phyloP scores from a whole-genome alignment of 2,329 filamentous ascomycete genomes.

The Fusarium sp. region DNA sequence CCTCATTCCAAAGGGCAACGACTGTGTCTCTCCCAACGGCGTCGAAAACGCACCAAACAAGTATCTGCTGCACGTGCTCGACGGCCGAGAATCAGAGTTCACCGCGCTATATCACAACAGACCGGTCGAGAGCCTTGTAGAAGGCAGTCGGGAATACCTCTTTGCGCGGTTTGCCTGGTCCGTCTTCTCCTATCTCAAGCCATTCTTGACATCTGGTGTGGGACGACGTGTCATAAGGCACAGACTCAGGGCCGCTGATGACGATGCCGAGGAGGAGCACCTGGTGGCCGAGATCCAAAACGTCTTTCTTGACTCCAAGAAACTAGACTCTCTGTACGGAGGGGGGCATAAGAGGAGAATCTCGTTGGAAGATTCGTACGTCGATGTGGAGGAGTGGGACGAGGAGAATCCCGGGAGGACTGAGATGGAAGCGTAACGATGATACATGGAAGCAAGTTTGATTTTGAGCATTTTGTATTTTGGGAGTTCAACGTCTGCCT shows the following conservation, averaged over 20 bases:
- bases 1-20: conserved; percentile 13
- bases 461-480: background rate
- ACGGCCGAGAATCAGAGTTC: conserved; percentile 28
- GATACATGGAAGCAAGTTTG: background rate
- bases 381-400: conserved; percentile 36
- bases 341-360: conserved; percentile 8
- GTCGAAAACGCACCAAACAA: background rate
- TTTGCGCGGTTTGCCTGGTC: conserved; percentile 31
- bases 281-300: conserved; percentile 26
- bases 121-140: conserved; percentile 3
- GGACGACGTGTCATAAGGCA: conserved; percentile 20
- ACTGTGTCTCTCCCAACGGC: background rate
- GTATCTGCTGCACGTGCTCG: conserved; percentile 23
- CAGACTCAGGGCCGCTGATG: conserved; percentile 7
- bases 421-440: conserved; percentile 31
- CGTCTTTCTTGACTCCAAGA: conserved; percentile 25
- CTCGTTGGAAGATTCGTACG: conserved; percentile 23
- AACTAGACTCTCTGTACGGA: conserved; percentile 21
- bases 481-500: background rate
- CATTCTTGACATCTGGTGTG: conserved; percentile 28
- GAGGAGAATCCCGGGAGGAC: conserved; percentile 20
- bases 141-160: conserved; percentile 26
- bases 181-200: conserved; percentile 19
- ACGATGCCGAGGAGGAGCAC: conserved; percentile 21
- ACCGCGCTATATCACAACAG: conserved; percentile 29